Evolutionary conservation across 129 eudicot species (phyloP).

Genomic region (Flaveria ramosissima): DNA sequence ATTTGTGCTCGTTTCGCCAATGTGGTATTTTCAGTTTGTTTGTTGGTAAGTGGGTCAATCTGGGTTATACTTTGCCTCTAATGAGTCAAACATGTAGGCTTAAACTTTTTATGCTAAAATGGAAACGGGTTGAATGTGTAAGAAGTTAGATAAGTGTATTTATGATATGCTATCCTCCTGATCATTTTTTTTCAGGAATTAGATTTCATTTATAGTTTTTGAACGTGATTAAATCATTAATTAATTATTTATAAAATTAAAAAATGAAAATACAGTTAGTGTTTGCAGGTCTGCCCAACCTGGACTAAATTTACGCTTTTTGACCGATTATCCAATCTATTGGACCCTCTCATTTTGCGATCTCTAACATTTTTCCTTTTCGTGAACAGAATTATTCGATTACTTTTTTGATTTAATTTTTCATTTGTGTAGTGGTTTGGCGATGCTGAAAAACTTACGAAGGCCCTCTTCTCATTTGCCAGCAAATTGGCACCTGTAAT

Average conservation of each 20-base stretch:
- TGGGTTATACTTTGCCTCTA: background rate
- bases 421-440: constrained; percentile 89
- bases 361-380: background rate
- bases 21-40: background rate
- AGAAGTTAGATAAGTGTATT: background rate
- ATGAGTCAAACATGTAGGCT: background rate
- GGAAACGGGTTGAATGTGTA: background rate
- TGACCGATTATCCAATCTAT: background rate
- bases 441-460: constrained; percentile 97
- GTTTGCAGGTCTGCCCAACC: background rate
- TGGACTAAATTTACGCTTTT: background rate
- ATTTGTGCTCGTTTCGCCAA: background rate
- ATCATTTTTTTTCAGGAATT: background rate
- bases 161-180: background rate
- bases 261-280: background rate
- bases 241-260: background rate
- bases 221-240: background rate
- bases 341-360: background rate
- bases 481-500: constrained; percentile 97
- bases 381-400: background rate
- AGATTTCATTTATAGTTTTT: background rate
- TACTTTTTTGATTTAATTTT: background rate
- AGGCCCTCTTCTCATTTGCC: constrained; percentile 95
- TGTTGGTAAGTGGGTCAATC: background rate
- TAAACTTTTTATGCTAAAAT: background rate